A percentile compares a stretch with the other conserved stretches of the same genome.
Evolutionary conservation across 305 asterid genomes (phyloP).

Genomic region (Solanum hybrid): DNA sequence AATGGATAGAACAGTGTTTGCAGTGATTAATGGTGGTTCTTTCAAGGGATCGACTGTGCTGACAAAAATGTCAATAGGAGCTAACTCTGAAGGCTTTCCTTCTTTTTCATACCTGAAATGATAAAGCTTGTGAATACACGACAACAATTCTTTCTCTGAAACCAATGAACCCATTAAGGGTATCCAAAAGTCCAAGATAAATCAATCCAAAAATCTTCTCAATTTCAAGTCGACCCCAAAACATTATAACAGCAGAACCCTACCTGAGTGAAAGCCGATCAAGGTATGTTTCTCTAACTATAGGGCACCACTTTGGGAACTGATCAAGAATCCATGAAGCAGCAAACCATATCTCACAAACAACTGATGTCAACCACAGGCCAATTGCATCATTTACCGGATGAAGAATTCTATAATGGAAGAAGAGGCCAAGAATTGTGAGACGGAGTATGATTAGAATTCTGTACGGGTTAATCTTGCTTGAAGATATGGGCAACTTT

Average conservation of each 20-base stretch:
- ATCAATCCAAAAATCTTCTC: not conserved
- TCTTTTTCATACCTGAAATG: constrained; percentile 69
- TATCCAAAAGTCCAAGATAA: not conserved
- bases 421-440: constrained; percentile 62
- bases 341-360: constrained; percentile 93
- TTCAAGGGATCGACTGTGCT: constrained; percentile 92
- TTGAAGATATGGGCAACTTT: constrained; percentile 63
- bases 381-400: constrained; percentile 76
- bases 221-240: not conserved
- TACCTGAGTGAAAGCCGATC: constrained; percentile 78
- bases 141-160: not conserved
- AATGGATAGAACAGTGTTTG: constrained; percentile 83
- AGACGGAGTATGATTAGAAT: constrained; percentile 64
- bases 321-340: constrained; percentile 90
- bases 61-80: constrained; percentile 59
- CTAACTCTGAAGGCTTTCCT: constrained; percentile 66
- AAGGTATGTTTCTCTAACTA: constrained; percentile 77
- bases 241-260: not conserved
- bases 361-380: constrained; percentile 80
- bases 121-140: not conserved
- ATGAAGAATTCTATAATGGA: constrained; percentile 73
- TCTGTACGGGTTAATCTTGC: constrained; percentile 79
- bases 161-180: not conserved
- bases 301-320: constrained; percentile 85
- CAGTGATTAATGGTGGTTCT: constrained; percentile 87